phyloP scores from a whole-genome alignment of 2,329 filamentous ascomycete genomes.

The Microdochium paspali region DNA sequence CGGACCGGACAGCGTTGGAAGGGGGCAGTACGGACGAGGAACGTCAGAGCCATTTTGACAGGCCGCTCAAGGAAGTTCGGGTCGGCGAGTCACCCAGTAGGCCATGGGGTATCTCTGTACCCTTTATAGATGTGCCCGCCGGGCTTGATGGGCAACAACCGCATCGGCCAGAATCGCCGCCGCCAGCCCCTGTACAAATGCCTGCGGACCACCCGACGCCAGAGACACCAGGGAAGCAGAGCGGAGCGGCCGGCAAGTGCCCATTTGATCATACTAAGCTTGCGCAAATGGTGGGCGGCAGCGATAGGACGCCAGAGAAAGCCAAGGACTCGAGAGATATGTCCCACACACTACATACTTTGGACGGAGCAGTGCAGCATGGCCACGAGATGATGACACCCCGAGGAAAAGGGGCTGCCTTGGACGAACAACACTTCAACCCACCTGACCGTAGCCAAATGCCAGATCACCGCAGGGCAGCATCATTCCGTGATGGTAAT shows the following conservation, averaged over 20 bases:
- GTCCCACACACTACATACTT: background rate
- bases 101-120: conserved; percentile 86
- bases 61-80: conserved; percentile 79
- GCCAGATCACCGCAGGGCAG: background rate
- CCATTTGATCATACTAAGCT: conserved; percentile 47
- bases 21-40: conserved; percentile 41
- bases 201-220: conserved; percentile 21
- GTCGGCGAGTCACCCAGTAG: conserved; percentile 88
- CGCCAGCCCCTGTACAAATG: conserved; percentile 47
- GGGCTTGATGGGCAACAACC: conserved; percentile 19
- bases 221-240: conserved; percentile 11
- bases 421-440: conserved; percentile 4
- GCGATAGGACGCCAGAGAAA: conserved; percentile 9
- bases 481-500: background rate
- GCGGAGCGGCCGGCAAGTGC: conserved; percentile 37
- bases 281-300: conserved; percentile 21
- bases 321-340: background rate
- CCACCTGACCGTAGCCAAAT: conserved; percentile 5
- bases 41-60: conserved; percentile 69
- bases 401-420: conserved; percentile 9
- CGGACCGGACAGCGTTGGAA: conserved; percentile 27
- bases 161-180: conserved; percentile 41
- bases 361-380: conserved; percentile 3
- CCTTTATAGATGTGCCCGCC: conserved; percentile 37
- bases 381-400: conserved; percentile 11